phyloP scores from a whole-genome alignment of 2,329 filamentous ascomycete species.

The Penicillium sp. region DNA sequence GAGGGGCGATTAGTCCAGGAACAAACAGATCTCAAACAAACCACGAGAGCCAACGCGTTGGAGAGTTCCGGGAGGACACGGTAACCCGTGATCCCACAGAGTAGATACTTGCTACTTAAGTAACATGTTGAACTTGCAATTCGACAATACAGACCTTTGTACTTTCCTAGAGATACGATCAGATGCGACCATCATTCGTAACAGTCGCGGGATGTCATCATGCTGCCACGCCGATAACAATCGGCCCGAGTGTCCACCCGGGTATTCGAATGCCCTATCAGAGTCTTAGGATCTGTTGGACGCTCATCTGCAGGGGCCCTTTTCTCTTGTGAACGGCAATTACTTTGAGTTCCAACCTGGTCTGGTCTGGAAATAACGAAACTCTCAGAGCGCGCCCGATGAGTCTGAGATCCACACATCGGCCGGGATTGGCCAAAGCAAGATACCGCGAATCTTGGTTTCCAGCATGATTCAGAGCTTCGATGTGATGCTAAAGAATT shows the following conservation, averaged over 20 bases:
- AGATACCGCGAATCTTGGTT: not conserved
- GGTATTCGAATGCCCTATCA: constrained; percentile 12
- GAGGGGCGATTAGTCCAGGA: not conserved
- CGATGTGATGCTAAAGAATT: not conserved
- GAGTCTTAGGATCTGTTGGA: not conserved
- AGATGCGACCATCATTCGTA: constrained; percentile 12
- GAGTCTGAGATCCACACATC: not conserved
- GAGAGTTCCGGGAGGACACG: constrained; percentile 5
- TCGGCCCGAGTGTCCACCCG: constrained; percentile 6
- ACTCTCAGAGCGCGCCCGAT: constrained; percentile 13
- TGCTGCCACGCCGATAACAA: constrained; percentile 7
- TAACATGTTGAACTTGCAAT: not conserved
- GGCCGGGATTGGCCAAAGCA: not conserved
- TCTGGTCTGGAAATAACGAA: not conserved
- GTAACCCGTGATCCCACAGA: constrained; percentile 2
- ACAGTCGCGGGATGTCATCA: constrained; percentile 15
- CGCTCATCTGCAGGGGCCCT: not conserved
- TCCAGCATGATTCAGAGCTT: not conserved
- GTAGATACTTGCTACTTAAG: not conserved
- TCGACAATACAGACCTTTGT: not conserved
- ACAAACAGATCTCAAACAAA: not conserved
- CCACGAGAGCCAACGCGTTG: not conserved
- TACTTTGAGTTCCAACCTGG: not conserved
- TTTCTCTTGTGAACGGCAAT: not conserved
- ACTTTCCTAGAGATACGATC: not conserved